Evolutionary conservation across 2,329 filamentous ascomycete species (phyloP).

Genomic region (Penicillium sp.): DNA sequence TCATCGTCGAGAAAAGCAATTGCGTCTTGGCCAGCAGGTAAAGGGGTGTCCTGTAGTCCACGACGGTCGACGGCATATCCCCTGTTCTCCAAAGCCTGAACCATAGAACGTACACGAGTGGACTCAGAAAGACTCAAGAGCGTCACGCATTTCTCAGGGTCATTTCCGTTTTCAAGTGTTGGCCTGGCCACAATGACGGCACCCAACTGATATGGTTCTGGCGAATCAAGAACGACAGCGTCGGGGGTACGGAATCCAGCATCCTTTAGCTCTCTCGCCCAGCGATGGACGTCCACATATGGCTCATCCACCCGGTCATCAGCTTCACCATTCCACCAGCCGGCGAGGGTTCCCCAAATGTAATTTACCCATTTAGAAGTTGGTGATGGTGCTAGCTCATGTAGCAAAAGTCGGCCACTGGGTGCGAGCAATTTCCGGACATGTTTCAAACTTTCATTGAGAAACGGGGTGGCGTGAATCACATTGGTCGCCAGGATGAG

Average conservation of each 20-base stretch:
- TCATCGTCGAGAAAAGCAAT: constrained; percentile 14
- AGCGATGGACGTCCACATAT: constrained; percentile 15
- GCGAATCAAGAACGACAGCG: constrained; percentile 4
- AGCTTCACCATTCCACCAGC: constrained; percentile 39
- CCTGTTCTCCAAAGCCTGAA: neutral
- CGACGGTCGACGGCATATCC: constrained; percentile 4
- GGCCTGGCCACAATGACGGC: constrained; percentile 9
- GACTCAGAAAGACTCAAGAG: neutral
- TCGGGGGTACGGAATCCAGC: constrained; percentile 18
- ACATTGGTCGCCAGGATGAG: constrained; percentile 37
- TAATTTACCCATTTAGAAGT: constrained; percentile 13
- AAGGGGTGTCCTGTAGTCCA: neutral
- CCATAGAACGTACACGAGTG: neutral
- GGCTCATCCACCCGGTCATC: constrained; percentile 21
- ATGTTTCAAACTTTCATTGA: constrained; percentile 27
- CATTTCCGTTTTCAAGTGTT: neutral
- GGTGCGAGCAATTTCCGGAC: constrained; percentile 34
- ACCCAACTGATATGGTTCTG: constrained; percentile 8
- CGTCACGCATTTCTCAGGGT: neutral
- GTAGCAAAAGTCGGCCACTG: constrained; percentile 48
- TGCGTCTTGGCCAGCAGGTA: constrained; percentile 9
- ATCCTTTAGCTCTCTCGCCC: constrained; percentile 16
- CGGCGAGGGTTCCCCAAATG: constrained; percentile 37
- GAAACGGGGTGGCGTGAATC: constrained; percentile 21
- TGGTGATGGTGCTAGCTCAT: constrained; percentile 37